Conservation (phyloP, 2,329 filamentous ascomycete species). For the Trichoderma sp. region DNA sequence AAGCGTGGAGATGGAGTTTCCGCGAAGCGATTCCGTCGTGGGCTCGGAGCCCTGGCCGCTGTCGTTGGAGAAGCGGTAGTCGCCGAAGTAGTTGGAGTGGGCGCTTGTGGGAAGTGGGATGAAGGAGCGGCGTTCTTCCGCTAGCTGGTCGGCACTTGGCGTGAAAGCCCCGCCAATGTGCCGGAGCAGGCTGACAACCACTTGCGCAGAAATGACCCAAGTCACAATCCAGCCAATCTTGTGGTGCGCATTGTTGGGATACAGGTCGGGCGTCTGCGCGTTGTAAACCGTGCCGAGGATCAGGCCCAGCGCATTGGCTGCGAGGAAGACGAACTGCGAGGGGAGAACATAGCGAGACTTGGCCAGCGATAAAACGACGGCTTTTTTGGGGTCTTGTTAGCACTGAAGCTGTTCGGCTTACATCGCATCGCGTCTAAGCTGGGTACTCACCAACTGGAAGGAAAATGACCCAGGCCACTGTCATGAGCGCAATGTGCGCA, state of each 20-base stretch:
- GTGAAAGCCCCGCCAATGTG: slow-evolving; percentile 45
- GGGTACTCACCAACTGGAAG: slow-evolving; percentile 65
- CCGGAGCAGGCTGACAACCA: slow-evolving; percentile 64
- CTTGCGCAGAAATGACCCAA: slow-evolving; percentile 68
- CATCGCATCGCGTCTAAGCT: background rate
- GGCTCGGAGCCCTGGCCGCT: slow-evolving; percentile 74
- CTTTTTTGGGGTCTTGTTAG: slow-evolving; percentile 41
- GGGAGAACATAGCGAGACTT: slow-evolving; percentile 71
- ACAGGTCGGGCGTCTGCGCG: slow-evolving; percentile 77
- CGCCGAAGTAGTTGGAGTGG: slow-evolving; percentile 45
- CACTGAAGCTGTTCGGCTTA: background rate
- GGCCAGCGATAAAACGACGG: slow-evolving; percentile 81
- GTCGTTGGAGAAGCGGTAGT: slow-evolving; percentile 64
- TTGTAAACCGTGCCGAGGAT: slow-evolving; percentile 72
- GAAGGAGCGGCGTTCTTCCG: slow-evolving; percentile 56
- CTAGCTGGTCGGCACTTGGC: background rate
- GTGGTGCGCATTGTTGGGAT: slow-evolving; percentile 83
- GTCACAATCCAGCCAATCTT: slow-evolving; percentile 84
- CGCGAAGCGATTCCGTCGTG: slow-evolving; percentile 64
- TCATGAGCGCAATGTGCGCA: slow-evolving; percentile 69
- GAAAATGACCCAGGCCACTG: slow-evolving; percentile 68
- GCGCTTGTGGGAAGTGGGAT: slow-evolving; percentile 59
- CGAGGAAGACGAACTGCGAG: slow-evolving; percentile 66
- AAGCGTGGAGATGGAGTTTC: slow-evolving; percentile 61
- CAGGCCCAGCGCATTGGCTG: slow-evolving; percentile 62